Evolutionary conservation across 1,284 basidiomycete species (phyloP), one percentile per base, ranked within the genome.

Genomic region (Hortiboletus rubellus): DNA sequence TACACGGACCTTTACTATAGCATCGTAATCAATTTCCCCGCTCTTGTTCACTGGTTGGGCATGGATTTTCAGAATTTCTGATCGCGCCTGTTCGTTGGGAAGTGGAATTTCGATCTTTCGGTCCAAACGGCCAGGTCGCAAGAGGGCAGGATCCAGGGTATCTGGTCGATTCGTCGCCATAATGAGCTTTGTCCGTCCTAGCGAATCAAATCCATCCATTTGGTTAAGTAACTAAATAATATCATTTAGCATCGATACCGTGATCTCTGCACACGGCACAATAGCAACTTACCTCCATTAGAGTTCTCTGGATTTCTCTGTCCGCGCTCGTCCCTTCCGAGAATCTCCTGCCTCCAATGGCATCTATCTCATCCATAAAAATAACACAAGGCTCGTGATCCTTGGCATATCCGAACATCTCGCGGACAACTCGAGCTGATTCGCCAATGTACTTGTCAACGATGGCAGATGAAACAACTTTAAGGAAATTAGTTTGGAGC

Each of bases 371-470:
- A 74, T 99, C 97, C 89, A 99, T 98, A 78, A 99, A 99, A 71
- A 99, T 99, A 68, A 99, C 96, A 73, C 96, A 98, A 45, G 97
- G 97, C 74, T 98, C 96, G 71, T 99, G 95, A 71, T 98, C 96
- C 64, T 82, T 84, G 10, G 96, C 96, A 73, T 98, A 99, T 14
- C 92, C 95, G 70, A 99, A 99, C 96, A 99, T 98, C 74, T 99
- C 96, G 62, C 93, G 84, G 27, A 99, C 89, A 7, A 98, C 85
- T 56, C 96, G 84, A 14, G 96, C 96, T 59, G 91, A 94, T 79
- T 99, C 97, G 66, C 97, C 97, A 59, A 99, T 99, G 75, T 99
- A 99, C 77, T 99, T 99, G 83, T 99, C 96, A 56, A 99, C 97
- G 65, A 99, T 98, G 22, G 96, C 97, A n/a, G 94, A 96, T 4